phyloP scores from a whole-genome alignment of 2,329 filamentous ascomycete species.

The Botrytis fragariae region DNA sequence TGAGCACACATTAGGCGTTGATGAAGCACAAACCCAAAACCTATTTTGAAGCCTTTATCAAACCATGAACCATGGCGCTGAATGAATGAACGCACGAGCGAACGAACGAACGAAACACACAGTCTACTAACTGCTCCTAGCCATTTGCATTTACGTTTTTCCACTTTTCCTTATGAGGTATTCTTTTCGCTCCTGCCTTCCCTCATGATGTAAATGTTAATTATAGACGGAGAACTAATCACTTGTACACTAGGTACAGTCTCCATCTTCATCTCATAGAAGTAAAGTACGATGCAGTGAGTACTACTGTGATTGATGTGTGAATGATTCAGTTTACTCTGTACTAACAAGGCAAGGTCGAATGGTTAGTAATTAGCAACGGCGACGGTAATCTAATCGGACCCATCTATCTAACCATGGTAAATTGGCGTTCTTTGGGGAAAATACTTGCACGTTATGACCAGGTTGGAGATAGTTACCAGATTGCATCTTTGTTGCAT shows the following conservation, averaged over 20 bases:
- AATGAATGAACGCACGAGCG: not conserved
- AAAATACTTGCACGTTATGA: not conserved
- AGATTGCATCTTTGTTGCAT: not conserved
- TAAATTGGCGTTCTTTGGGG: not conserved
- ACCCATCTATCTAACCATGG: not conserved
- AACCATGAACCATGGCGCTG: slow-evolving; percentile 13
- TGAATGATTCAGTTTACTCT: not conserved
- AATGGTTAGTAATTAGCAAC: not conserved
- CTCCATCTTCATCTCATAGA: not conserved
- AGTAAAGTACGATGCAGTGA: not conserved
- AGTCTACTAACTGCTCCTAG: not conserved
- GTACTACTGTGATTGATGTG: not conserved
- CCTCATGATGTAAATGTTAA: not conserved
- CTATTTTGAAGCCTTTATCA: slow-evolving; percentile 9
- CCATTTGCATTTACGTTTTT: not conserved
- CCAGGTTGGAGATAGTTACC: not conserved
- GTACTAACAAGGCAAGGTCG: not conserved
- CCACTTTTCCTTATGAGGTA: slow-evolving; percentile 2
- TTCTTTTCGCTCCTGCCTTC: slow-evolving; percentile 5
- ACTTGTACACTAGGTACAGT: not conserved
- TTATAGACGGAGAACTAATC: not conserved
- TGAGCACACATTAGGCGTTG: slow-evolving; percentile 1
- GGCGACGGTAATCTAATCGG: not conserved
- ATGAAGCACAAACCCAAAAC: not conserved
- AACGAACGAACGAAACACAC: not conserved